These are phyloP conservation scores for Metschnikowia santaceciliae DNA, from an alignment of 805 yeast genomes.

Conservation along the genomic window DNA sequence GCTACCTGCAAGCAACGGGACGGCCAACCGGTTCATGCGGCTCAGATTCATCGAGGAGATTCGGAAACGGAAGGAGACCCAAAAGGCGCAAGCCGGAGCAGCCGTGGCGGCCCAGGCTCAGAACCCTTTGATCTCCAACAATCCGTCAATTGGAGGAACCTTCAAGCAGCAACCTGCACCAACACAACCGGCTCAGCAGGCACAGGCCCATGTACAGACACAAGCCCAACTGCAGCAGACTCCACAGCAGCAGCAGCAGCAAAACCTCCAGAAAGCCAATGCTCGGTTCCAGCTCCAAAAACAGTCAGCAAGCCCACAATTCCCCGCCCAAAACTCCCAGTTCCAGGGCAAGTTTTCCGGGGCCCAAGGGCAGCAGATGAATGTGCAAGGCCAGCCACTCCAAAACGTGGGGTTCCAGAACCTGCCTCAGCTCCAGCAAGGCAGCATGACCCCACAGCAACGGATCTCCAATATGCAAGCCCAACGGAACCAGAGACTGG, in stretches of 20 bases:
- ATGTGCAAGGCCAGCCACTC: background rate
- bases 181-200: constrained; percentile 3
- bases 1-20: constrained; percentile 23
- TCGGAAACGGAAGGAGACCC: constrained; percentile 56
- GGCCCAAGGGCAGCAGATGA: background rate
- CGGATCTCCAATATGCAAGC: constrained; percentile 2
- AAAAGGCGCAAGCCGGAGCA: constrained; percentile 40
- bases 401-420: background rate
- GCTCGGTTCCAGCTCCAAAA: constrained; percentile 3
- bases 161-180: constrained; percentile 7
- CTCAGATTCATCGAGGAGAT: constrained; percentile 85
- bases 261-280: background rate
- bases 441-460: constrained; percentile 1
- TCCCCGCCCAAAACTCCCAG: background rate
- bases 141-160: background rate
- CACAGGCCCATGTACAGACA: constrained; percentile 4
- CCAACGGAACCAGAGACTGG: constrained; percentile 5
- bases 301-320: constrained; percentile 2
- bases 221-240: constrained; percentile 10
- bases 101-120: constrained; percentile 36
- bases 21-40: constrained; percentile 72
- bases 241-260: constrained; percentile 9
- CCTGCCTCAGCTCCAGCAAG: constrained; percentile 2
- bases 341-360: background rate
- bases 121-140: constrained; percentile 3